These are phyloP conservation scores for Chaetomium sp. DNA, from an alignment of 2,329 filamentous ascomycete genomes.

Conservation along the genomic window DNA sequence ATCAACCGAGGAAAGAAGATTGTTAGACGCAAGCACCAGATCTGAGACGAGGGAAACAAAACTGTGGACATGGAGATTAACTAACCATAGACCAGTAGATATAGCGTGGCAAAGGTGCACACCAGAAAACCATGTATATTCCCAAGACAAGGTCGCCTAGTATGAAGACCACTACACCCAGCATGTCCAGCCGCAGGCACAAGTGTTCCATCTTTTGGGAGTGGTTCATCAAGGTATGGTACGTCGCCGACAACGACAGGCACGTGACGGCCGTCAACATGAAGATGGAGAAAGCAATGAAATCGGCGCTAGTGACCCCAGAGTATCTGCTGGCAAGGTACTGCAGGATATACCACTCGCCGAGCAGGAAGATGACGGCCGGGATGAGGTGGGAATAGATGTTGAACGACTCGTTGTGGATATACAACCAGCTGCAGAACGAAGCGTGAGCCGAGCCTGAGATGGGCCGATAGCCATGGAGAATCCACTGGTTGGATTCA, in stretches of 20 bases:
- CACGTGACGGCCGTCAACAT: background rate
- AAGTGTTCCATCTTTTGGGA: background rate
- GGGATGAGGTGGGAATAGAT: background rate
- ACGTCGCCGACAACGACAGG: background rate
- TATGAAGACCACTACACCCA: background rate
- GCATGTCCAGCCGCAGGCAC: background rate
- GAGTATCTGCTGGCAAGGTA: background rate
- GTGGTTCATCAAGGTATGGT: background rate
- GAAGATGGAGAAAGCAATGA: background rate
- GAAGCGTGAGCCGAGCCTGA: background rate
- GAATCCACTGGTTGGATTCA: background rate
- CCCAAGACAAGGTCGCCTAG: background rate
- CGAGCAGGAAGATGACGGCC: background rate
- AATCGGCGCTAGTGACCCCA: background rate
- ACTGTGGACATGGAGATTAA: background rate
- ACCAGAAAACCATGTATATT: background rate
- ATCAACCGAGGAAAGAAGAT: background rate
- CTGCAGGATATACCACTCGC: background rate
- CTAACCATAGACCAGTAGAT: background rate
- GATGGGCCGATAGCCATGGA: background rate
- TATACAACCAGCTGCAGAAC: background rate
- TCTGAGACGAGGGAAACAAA: background rate
- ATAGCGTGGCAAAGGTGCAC: background rate
- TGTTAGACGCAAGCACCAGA: background rate
- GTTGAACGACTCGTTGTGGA: constrained; percentile 1